Percentiles rank a stretch among this genome's conserved stretches.
phyloP scores from a whole-genome alignment of 805 yeast species.

The Ogataea pini region DNA sequence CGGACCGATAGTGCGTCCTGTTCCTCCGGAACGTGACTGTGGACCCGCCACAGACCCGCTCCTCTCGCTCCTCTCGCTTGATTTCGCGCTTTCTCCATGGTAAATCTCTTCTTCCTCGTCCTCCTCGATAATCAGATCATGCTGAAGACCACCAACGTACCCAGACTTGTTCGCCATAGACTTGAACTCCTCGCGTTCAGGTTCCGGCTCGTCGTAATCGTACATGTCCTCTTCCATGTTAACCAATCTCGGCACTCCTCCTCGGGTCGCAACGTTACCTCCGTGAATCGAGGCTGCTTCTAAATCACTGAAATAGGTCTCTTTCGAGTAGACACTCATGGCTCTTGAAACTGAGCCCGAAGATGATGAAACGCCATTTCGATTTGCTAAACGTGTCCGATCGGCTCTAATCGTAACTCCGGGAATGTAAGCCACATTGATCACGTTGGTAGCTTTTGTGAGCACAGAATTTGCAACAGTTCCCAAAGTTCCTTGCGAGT shows the following conservation, averaged over 20 bases:
- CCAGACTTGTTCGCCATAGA: slow-evolving; percentile 20
- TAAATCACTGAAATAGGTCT: slow-evolving; percentile 35
- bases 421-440: slow-evolving; percentile 92
- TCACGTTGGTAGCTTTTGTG: slow-evolving; percentile 81
- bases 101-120: slow-evolving; percentile 17
- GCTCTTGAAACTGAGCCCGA: slow-evolving; percentile 26
- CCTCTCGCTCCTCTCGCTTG: not conserved
- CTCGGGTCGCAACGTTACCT: slow-evolving; percentile 33
- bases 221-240: slow-evolving; percentile 30
- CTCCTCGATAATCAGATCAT: slow-evolving; percentile 28
- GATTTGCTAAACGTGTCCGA: slow-evolving; percentile 18
- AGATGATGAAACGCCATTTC: slow-evolving; percentile 16
- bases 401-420: slow-evolving; percentile 75
- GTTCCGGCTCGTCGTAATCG: slow-evolving; percentile 21
- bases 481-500: slow-evolving; percentile 33
- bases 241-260: slow-evolving; percentile 30
- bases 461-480: slow-evolving; percentile 61
- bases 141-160: slow-evolving; percentile 23
- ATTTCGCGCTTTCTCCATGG: no score
- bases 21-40: no score
- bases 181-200: slow-evolving; percentile 1
- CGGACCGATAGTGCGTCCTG: slow-evolving; percentile 16
- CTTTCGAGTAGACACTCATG: slow-evolving; percentile 33
- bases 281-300: slow-evolving; percentile 37
- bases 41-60: not conserved